These are phyloP conservation scores for Trichoderma reesei DNA, from an alignment of 495 filamentous ascomycete genomes.

Conservation along the genomic window DNA sequence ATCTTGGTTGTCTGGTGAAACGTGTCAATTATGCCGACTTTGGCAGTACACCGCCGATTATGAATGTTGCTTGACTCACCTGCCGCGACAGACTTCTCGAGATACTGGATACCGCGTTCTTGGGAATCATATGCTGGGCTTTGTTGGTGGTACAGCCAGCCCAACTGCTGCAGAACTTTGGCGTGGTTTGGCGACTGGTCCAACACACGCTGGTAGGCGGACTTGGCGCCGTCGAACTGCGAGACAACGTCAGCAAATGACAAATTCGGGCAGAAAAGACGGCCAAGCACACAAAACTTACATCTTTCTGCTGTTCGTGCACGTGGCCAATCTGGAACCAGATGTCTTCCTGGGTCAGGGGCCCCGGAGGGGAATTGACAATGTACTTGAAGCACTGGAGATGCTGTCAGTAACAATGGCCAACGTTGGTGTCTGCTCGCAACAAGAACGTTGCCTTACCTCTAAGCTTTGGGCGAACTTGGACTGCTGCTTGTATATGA, in stretches of 20 bases:
- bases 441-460: conserved; percentile 38
- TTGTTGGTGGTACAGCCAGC: conserved; percentile 96
- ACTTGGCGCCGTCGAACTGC: conserved; percentile 86
- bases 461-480: conserved; percentile 90
- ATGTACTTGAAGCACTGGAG: conserved; percentile 95
- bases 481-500: conserved; percentile 98
- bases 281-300: no score
- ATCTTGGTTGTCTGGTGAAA: conserved; percentile 68
- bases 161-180: conserved; percentile 95
- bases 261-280: not conserved
- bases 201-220: conserved; percentile 84
- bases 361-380: conserved; percentile 81
- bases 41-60: not conserved
- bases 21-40: conserved; percentile 31
- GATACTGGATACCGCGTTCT: conserved; percentile 91
- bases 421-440: conserved; percentile 6
- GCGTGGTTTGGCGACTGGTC: conserved; percentile 94
- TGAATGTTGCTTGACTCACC: conserved; percentile 46
- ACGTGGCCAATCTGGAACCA: conserved; percentile 99
- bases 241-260: conserved; percentile 21
- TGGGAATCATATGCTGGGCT: conserved; percentile 81
- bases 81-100: conserved; percentile 92
- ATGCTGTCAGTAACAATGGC: conserved; percentile 20
- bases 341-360: conserved; percentile 94
- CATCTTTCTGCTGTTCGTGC: conserved; percentile 97